Evolutionary conservation across 2,329 filamentous ascomycete genomes (phyloP), one percentile per base, ranked within the genome.

Genomic region (Alternaria panax): DNA sequence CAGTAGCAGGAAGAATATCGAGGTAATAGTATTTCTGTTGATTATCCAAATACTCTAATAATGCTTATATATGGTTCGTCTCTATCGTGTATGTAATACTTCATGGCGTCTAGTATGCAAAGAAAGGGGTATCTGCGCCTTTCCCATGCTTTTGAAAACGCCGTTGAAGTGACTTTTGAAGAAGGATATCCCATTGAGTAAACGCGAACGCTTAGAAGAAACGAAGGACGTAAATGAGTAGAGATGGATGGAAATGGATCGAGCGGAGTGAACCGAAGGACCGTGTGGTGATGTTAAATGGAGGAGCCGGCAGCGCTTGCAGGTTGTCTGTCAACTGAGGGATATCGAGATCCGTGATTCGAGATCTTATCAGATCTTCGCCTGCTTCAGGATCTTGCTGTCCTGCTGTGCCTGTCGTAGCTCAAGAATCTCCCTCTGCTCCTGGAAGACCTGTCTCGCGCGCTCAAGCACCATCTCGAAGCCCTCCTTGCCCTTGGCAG

Each of bases 401-500:
- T 73, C 69, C 59, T 78, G 67, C 72, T 86, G 84, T 62, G 79
- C 69, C 60, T 78, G 67, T 71, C 86, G 84, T 62, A 79, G 67
- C 42, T 63, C 75, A 58, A 84, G 77, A 56, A 87, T 84, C 76
- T 92, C 90, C 78, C 88, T 87, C 81, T 98, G 92, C 84, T 97
- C 92, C 57, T 92, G 90, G 74, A 97, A 98, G 1, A 93, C 93
- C 74, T 92, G 87, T 67, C 94, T 84, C 79, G 92, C 96, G 89
- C 97, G 97, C 76, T 92, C 92, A 30, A 99, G 85, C 8, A 99
- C 95, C 63, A 90, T 88, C 83, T 99, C 95, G 76, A 99, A 99
- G 2, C 95, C 95, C 80, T 98, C 93, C 65, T 91, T 89, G 65
- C 95, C 95, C 80, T 92, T 93, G 68, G 85, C 84, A 24, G 95